Evolutionary conservation across 2,329 filamentous ascomycete genomes (phyloP), one percentile per base, ranked within the genome.

Genomic region (Venturia pyrina): DNA sequence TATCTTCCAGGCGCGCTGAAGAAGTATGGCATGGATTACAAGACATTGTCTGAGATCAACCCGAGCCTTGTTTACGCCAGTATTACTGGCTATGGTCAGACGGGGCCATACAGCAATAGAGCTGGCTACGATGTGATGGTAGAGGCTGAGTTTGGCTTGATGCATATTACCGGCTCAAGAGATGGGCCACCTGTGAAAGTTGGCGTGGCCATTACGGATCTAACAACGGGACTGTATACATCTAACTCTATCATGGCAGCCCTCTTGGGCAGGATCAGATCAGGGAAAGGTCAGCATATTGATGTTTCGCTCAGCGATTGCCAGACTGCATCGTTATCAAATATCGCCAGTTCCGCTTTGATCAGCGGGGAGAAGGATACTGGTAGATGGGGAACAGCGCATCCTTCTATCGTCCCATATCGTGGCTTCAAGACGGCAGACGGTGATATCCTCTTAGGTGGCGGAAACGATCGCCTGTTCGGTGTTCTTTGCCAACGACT

Each of bases 91-190:
- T 99, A 98, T 73, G 95, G 95, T 1, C 95, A 99, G 75, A 96
- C 90, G 0, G 95, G 95, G 0, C 95, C 95, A 0, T 96, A 96
- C 76, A 86, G 88, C 6, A 85, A 87, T 69, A 85, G 95, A 17
- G 92, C 95, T 3, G 95, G 95, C 5, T 99, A 99, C 81, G 95
- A 99, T 77, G 95, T 99, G 70, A 99, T 99, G 93, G 93, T 99
- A 13, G 95, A 99, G 80, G 95, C 95, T 67, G 95, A 98, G 75
- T 93, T 99, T 78, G 95, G 95, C 0, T 79, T 99, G 66, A 99
- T 99, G 95, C 95, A 99, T 78, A 98, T 99, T 71, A 99, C 95
- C 0, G 95, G 95, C 41, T 85, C 85, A 68, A 84, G 93, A 66
- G 89, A 96, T 71, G 92, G 93, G 0, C 89, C 92, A 1, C 95